phyloP scores from a whole-genome alignment of 2,329 filamentous ascomycete species.

The Tolypocladium tundrense region DNA sequence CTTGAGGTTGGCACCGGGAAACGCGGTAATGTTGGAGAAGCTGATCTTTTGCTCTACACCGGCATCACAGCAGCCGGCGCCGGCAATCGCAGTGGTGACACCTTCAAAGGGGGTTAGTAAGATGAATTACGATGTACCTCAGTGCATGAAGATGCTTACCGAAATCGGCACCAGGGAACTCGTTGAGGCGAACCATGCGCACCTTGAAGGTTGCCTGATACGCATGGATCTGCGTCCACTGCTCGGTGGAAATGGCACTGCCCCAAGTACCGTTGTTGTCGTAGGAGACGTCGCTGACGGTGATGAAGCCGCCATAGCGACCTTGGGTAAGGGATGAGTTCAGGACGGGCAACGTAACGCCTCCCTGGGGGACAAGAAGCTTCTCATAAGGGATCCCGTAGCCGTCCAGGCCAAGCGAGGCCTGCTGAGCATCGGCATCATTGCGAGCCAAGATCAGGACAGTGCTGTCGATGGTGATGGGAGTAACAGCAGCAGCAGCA shows the following conservation, averaged over 20 bases:
- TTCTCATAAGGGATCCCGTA: slow-evolving; percentile 51
- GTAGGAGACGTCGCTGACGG: slow-evolving; percentile 43
- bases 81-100: slow-evolving; percentile 3
- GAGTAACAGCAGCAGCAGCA: not conserved
- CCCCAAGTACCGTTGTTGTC: slow-evolving; percentile 36
- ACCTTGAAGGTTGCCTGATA: slow-evolving; percentile 50
- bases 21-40: slow-evolving; percentile 42
- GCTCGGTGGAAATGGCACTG: slow-evolving; percentile 43
- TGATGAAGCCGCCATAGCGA: slow-evolving; percentile 50
- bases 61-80: slow-evolving; percentile 32
- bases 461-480: slow-evolving; percentile 27
- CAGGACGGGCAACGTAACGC: slow-evolving; percentile 39
- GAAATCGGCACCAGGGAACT: slow-evolving; percentile 40
- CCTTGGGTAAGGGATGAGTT: slow-evolving; percentile 36
- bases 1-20: slow-evolving; percentile 44
- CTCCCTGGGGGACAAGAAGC: slow-evolving; percentile 41
- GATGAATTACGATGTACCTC: not conserved
- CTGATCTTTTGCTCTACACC: slow-evolving; percentile 40
- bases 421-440: slow-evolving; percentile 32
- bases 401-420: slow-evolving; percentile 43
- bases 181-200: slow-evolving; percentile 50
- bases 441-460: slow-evolving; percentile 48
- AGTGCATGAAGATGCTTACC: slow-evolving; percentile 21
- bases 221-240: slow-evolving; percentile 44
- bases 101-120: not conserved